Evolutionary conservation across 805 yeast species (phyloP).

Genomic region (Wickerhamomyces strasburgensis): DNA sequence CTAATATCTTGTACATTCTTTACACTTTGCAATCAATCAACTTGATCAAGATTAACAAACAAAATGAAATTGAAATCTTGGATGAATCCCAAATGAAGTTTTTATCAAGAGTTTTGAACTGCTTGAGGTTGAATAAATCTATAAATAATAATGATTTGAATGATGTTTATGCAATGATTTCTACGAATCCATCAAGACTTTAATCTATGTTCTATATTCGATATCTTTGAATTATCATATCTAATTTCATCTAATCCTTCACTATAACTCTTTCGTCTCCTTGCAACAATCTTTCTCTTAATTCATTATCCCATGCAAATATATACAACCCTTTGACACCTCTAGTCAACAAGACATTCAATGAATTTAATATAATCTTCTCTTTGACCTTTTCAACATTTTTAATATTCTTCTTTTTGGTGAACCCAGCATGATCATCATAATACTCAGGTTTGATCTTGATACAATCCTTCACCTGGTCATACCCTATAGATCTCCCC

Average conservation of each 20-base stretch:
- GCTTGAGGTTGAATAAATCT: slow-evolving; percentile 6
- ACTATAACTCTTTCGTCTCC: slow-evolving; percentile 11
- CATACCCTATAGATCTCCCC: slow-evolving; percentile 39
- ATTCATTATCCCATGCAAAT: slow-evolving; percentile 37
- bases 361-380: slow-evolving; percentile 38
- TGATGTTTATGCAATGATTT: not conserved
- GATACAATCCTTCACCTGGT: slow-evolving; percentile 30
- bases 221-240: too few species aligned
- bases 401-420: slow-evolving; percentile 35
- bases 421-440: slow-evolving; percentile 43
- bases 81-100: slow-evolving; percentile 10
- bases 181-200: not conserved
- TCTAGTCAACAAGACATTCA: slow-evolving; percentile 41
- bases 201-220: not conserved
- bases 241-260: too few species aligned
- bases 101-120: slow-evolving; percentile 9
- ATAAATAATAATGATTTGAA: too few species aligned
- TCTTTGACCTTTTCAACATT: slow-evolving; percentile 33
- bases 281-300: slow-evolving; percentile 30
- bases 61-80: slow-evolving; percentile 10
- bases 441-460: slow-evolving; percentile 32
- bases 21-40: slow-evolving; percentile 18
- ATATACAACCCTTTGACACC: slow-evolving; percentile 40
- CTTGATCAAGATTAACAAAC: slow-evolving; percentile 11
- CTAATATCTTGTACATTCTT: slow-evolving; percentile 19